Base-by-base conservation (phyloP, 805 yeast species). In the Candida rishiriensis region DNA sequence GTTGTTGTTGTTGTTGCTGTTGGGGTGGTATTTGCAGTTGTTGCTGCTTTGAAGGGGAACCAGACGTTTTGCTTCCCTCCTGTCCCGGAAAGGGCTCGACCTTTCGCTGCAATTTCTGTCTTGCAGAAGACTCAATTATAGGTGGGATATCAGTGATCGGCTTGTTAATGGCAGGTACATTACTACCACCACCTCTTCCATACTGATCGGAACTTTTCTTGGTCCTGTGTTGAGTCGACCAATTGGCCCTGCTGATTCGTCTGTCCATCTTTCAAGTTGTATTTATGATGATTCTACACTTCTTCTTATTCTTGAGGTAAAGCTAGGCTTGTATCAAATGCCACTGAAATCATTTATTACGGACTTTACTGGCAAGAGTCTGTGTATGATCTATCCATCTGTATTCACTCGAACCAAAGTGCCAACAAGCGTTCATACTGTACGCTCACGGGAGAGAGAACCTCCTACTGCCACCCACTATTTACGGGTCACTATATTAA, bases 171-270 rank as follows among this genome's bases (percentile, higher is more conserved):
- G 18, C 11, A 18, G 5, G 36, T 34, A 30, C 33, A 12, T 13
- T n/a, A 30, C 33, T 30, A 3, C 14, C 26, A 21, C 26, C 26
- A 7, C 26, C 26, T 21, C 26, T 21, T 21, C 26, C 26, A 21
- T 21, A 21, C 26, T 21, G 26, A 21, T 21, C 26, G 4, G 26
- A 5, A 21, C 26, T 10, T 30, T 6, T 4, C 2, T 15, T 14
- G n/a, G 39, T 18, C 17, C 32, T 46, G 35, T 45, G 42, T 16
- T 51, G 51, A 17, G 61, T 53, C 30, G 59, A 50, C 61, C 61
- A 57, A 49, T 53, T 56, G 50, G 60, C 61, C 43, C 57, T 50
- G 39, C 60, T 56, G 14, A 47, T 34, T 32, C 58, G 41, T 46
- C 55, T 50, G 17, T 54, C 52, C 45, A 51, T 48, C 48, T 34